A percentile compares a stretch with the other conserved stretches of the same genome.
These are phyloP conservation scores for Linum lewisii DNA, from an alignment of 345 rosid genomes.

Conservation along the genomic window DNA sequence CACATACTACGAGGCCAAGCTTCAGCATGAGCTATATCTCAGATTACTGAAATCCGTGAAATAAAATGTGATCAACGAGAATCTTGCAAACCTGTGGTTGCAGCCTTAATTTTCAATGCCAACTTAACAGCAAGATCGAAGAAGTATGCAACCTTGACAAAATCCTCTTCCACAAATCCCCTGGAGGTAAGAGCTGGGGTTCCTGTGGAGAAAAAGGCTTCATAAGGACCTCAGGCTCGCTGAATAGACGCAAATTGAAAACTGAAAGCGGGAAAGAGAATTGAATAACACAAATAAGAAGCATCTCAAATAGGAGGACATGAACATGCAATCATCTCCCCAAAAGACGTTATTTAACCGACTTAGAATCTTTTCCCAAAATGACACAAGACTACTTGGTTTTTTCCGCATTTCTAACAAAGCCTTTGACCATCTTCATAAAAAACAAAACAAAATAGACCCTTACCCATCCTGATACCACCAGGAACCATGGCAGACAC, in stretches of 20 bases:
- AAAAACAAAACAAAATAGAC: conserved; percentile 1
- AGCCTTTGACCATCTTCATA: background rate
- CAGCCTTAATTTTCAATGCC: conserved; percentile 69
- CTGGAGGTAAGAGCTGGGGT: conserved; percentile 91
- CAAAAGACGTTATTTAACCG: no score
- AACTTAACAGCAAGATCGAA: conserved; percentile 63
- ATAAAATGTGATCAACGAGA: background rate
- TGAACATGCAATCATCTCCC: no score
- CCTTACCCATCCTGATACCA: conserved; percentile 97
- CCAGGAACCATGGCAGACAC: conserved; percentile 99
- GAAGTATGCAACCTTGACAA: conserved; percentile 74
- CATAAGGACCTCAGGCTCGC: conserved; percentile 9
- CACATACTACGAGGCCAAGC: background rate
- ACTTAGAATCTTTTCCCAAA: no score
- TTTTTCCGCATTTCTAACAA: no score
- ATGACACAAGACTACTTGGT: no score
- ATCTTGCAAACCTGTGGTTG: conserved; percentile 53
- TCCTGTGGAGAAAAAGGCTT: conserved; percentile 36
- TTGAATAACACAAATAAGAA: no score
- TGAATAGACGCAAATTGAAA: no score
- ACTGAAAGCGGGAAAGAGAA: no score
- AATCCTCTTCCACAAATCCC: conserved; percentile 86
- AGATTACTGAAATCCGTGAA: background rate
- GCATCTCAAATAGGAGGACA: no score
- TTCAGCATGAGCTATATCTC: background rate